Conservation (phyloP, 78 protist species). For the Isochrysis galbana region DNA sequence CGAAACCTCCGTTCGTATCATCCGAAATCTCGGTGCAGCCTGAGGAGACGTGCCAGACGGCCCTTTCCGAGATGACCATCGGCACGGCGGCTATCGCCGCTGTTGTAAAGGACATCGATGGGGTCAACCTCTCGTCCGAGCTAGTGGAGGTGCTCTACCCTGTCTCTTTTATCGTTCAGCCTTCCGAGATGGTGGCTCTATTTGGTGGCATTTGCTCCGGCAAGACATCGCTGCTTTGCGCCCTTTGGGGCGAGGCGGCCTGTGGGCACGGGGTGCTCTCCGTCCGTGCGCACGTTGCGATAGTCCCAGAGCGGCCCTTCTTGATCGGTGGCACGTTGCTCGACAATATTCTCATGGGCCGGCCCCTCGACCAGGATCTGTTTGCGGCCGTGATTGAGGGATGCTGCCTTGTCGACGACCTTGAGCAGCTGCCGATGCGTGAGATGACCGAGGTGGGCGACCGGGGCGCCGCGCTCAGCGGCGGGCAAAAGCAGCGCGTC, state of each 20-base stretch:
- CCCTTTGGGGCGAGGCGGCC: constrained; percentile 68
- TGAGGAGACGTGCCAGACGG: background rate
- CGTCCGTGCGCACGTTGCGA: constrained; percentile 59
- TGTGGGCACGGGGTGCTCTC: background rate
- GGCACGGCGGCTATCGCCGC: background rate
- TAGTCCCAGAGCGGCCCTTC: constrained; percentile 81
- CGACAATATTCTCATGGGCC: constrained; percentile 13
- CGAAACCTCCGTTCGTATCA: background rate
- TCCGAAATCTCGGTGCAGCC: background rate
- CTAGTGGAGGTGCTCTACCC: background rate
- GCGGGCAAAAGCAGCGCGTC: constrained; percentile 76
- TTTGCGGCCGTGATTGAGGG: constrained; percentile 19
- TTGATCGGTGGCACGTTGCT: constrained; percentile 18
- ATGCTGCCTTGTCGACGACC: constrained; percentile 54
- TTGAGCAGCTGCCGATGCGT: constrained; percentile 55
- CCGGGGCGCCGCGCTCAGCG: constrained; percentile 67
- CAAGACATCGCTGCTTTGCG: constrained; percentile 71
- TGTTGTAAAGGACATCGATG: too few relatives aligned
- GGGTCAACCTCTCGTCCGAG: background rate
- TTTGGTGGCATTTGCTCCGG: constrained; percentile 74
- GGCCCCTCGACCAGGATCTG: background rate
- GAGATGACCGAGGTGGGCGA: constrained; percentile 70
- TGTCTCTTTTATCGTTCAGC: background rate
- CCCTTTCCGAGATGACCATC: background rate
- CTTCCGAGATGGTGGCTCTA: constrained; percentile 60